phyloP scores from a whole-genome alignment of 805 yeast species.

The Wickerhamomyces strasburgensis region DNA sequence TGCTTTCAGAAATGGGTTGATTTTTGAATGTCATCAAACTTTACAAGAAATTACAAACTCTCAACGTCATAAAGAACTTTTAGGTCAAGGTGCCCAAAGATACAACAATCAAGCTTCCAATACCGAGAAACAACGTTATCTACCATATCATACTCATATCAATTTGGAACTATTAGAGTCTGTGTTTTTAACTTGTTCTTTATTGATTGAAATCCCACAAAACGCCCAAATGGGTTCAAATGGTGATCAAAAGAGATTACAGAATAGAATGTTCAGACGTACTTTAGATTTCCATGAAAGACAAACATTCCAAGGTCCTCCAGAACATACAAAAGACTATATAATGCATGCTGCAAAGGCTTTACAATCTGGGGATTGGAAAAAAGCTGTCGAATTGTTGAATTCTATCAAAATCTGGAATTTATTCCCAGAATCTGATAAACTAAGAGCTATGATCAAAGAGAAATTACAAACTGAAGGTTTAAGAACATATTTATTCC shows the following conservation, averaged over 20 bases:
- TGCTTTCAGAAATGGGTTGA: conserved; percentile 87
- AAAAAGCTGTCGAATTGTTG: conserved; percentile 64
- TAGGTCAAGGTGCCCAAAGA: conserved; percentile 86
- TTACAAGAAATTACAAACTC: conserved; percentile 85
- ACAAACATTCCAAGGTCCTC: conserved; percentile 95
- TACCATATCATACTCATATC: conserved; percentile 98
- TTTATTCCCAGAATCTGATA: conserved; percentile 64
- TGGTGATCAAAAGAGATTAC: conserved; percentile 54
- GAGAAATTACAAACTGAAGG: conserved; percentile 85
- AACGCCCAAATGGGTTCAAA: conserved; percentile 65
- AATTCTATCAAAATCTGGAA: conserved; percentile 82
- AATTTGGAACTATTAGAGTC: conserved; percentile 92
- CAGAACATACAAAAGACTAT: conserved; percentile 92
- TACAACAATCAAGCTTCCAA: conserved; percentile 48
- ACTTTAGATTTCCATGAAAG: conserved; percentile 89
- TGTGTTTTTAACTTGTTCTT: conserved; percentile 83
- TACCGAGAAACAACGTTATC: conserved; percentile 71
- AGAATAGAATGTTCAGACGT: conserved; percentile 83
- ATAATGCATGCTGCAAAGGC: conserved; percentile 89
- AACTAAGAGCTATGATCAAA: conserved; percentile 65
- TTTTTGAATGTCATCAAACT: conserved; percentile 80
- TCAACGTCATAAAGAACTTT: conserved; percentile 80
- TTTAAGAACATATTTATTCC: conserved; percentile 85
- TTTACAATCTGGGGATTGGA: conserved; percentile 88
- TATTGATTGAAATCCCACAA: conserved; percentile 87